Evolutionary conservation across 352 stramenopile species (phyloP).

Genomic region (Phytophthora fragariae): DNA sequence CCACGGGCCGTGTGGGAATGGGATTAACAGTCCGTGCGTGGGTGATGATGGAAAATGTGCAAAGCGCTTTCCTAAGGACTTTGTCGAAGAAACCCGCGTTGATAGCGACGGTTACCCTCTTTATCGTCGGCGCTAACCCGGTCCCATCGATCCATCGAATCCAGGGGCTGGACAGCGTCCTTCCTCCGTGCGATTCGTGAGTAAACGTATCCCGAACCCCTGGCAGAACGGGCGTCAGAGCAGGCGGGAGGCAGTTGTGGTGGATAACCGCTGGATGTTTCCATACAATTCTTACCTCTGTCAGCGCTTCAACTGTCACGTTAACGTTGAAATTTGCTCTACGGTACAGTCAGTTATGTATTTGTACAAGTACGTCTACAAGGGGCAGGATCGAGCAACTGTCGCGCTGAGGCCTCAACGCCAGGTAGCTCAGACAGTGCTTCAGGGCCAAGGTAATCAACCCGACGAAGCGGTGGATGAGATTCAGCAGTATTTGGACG

Average conservation of each 20-base stretch:
- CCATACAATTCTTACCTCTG: conserved; percentile 67
- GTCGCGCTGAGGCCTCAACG: background rate
- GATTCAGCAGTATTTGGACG: background rate
- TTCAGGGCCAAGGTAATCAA: too few species aligned
- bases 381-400: conserved; percentile 44
- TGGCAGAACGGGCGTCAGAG: background rate
- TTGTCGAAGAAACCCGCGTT: conserved; percentile 8
- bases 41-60: conserved; percentile 31
- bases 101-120: conserved; percentile 24
- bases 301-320: conserved; percentile 59
- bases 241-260: background rate
- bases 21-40: conserved; percentile 15
- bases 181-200: background rate
- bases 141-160: background rate
- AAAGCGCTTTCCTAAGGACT: conserved; percentile 37
- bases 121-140: background rate
- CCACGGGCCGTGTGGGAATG: conserved; percentile 15
- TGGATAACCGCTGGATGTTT: conserved; percentile 53
- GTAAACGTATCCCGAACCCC: background rate
- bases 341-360: conserved; percentile 56
- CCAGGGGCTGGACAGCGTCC: too few species aligned
- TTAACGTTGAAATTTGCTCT: conserved; percentile 61
- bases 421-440: background rate
- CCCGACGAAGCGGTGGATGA: background rate
- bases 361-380: conserved; percentile 73